These are phyloP conservation scores for Fusarium papillatum DNA, from an alignment of 2,329 filamentous ascomycete species.

Conservation along the genomic window DNA sequence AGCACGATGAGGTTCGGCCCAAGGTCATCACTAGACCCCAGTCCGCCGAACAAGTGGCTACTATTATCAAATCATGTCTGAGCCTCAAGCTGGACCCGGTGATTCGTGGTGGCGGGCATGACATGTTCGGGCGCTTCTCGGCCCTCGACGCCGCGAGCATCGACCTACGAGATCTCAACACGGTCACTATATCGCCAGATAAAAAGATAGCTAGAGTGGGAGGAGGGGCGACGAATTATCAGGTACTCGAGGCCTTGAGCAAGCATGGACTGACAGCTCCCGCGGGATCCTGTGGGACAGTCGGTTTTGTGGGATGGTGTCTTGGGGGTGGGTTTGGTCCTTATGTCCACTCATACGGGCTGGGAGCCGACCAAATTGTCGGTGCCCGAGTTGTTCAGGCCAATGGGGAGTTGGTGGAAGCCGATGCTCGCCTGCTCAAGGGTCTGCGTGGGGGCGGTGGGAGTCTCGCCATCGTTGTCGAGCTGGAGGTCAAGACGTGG, in stretches of 20 bases:
- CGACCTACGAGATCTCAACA: conserved; percentile 12
- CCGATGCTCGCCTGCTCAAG: conserved; percentile 14
- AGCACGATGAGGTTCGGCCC: not conserved
- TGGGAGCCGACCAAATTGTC: conserved; percentile 21
- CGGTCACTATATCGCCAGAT: not conserved
- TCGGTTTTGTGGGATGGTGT: conserved; percentile 21
- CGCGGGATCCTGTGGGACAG: conserved; percentile 7
- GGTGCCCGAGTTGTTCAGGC: conserved; percentile 20
- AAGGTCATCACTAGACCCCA: not conserved
- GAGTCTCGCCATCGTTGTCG: conserved; percentile 20
- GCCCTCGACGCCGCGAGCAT: conserved; percentile 12
- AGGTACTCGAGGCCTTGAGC: conserved; percentile 9
- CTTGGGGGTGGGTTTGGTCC: conserved; percentile 19
- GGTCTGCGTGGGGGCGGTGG: conserved; percentile 23
- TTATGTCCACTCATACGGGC: conserved; percentile 11
- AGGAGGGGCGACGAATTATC: conserved; percentile 4
- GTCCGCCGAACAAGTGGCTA: not conserved
- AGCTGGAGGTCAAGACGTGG: conserved; percentile 13
- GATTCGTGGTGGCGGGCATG: conserved; percentile 16
- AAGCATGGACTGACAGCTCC: conserved; percentile 4
- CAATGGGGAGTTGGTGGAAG: conserved; percentile 14
- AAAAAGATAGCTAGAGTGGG: conserved; percentile 1
- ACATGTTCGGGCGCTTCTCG: conserved; percentile 18
- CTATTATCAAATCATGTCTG: not conserved
- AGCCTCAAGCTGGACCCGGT: not conserved